Base-by-base conservation (phyloP, 2,329 filamentous ascomycete species). In the Calonectria honghensis region DNA sequence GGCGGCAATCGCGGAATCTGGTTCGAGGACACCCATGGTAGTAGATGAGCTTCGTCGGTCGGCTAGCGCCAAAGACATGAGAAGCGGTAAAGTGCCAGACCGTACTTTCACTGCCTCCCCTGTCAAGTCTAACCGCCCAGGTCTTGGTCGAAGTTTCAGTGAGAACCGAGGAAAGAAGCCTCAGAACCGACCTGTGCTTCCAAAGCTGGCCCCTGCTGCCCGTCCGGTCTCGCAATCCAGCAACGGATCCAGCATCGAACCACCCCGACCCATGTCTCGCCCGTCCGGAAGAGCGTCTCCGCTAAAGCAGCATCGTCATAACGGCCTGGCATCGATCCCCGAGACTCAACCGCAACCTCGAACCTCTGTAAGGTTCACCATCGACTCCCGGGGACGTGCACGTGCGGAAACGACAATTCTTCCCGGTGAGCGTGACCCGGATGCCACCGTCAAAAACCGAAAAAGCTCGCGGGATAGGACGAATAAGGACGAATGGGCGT, bases 331-430 rank as follows among this genome's bases (percentile, higher is more conserved):
- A 0, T 91, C 91, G 1, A 93, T 93, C 37, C 91, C 91, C 0
- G 92, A 93, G 80, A 83, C 86, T 14, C 76, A 82, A 27, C 81
- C 85, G 2, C 84, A 85, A 2, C 84, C 88, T 48, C 87, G 90
- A 51, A 89, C 90, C 1, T 89, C 91, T 52, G 90, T 93, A 9
- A 91, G 90, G 78, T 92, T 93, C 75, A 91, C 88, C 20, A 92
- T 93, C 75, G 91, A 93, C 79, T 87, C 90, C n/a, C 88, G 89
- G 68, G 92, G 92, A 29, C 88, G 91, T 70, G 91, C 91, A 18
- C 87, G 89, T 39, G 89, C 90, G 11, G 90, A 91, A 76, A 89
- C 89, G 0, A 89, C 88, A 1, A 82, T 88, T 1, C 79, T 88
- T 13, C 84, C 85, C 24, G 84, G 85, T 11, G 83, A 85, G 6